Base-by-base conservation (phyloP, 768 basidiomycete genomes). In the Xerocomellus intermedius region DNA sequence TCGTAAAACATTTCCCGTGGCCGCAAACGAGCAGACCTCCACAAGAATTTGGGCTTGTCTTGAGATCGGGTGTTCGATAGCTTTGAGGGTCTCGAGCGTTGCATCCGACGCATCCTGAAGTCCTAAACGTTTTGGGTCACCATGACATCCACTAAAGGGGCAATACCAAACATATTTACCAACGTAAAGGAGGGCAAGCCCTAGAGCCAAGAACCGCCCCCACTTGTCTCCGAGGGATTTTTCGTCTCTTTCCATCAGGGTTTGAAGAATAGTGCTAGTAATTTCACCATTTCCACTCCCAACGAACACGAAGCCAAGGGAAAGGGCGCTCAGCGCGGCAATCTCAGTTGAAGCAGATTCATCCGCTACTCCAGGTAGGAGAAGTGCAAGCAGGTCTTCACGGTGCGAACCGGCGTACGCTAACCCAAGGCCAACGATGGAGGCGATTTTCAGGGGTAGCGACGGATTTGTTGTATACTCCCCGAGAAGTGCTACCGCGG, bases 281-380 rank as follows among this genome's bases (percentile, higher is more conserved):
- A 97, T 85, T 59, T 99, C 97, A 6, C 94, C 94, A 60, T 98
- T 89, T 46, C 87, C 92, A 65, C 94, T 94, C 17, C 96, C 96
- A 22, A 96, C 94, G 64, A 93, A 97, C 50, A 98, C 86, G 72
- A 98, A 96, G 2, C 96, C 96, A 10, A 98, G 81, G 0, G 96
- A 85, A 16, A 99, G 77, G 0, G 95, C 86, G 17, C 94, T 85
- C 52, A 96, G 78, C 42, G 89, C 82, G 3, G 86, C 85, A 41
- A 99, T 84, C 71, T 98, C 96, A 86, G 94, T 96, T 19, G 89
- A 86, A 33, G 85, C 75, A 5, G 76, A 73, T 24, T 95, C 92
- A 63, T 99, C 97, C 8, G 83, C 82, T 26, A 97, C 81, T 37
- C 84, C 80, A 0, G 93, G 93, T 10, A 95, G 73, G n/a, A 99